Base-by-base conservation (phyloP, 73 alveolate genomes). In the Stentor coeruleus region DNA sequence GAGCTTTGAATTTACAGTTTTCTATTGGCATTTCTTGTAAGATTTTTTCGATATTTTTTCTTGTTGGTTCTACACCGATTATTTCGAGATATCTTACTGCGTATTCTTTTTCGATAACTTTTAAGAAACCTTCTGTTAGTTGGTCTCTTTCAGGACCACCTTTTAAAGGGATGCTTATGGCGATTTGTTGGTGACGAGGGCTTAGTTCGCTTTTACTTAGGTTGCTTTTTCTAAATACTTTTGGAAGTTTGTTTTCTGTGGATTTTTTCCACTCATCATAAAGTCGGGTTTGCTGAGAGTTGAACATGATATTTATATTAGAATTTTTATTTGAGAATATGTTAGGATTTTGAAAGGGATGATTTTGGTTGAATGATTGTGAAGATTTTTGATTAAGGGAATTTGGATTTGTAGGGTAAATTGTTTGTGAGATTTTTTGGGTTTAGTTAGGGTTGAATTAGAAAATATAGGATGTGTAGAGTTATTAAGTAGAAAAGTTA, bases 61-160 rank as follows among this genome's bases (percentile, higher is more conserved):
- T 57, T 35, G 82, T 91, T 31, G 96, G 94, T 58, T 84, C 90
- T 15, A 91, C 87, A 28, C 90, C 90, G 76, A 91, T 84, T 15
- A 59, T 39, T 39, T 91, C 96, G n/a, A 91, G 81, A 80, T 91
- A 91, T 35, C 93, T 57, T 35, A 89, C 91, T 35, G 96, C 96
- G 85, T 91, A 91, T 79, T 91, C 96, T 59, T 84, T 75, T 85
- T 91, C 87, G 38, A 91, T 88, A 33, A 91, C 96, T 84, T 91
- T 91, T 35, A 91, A 91, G 59, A 91, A 91, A 74, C 85, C 77
- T 75, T 91, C 42, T 30, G 39, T 80, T 66, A 33, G 37, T 75
- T 74, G 87, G 20, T 14, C 72, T n/a, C 35, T 35, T 55, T 90
- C 95, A 3, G 85, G n/a, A 1, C 96, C 96, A 0, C 92, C 95